phyloP scores from a whole-genome alignment of 2,329 filamentous ascomycete genomes.

The Phaeosphaeria sp. region DNA sequence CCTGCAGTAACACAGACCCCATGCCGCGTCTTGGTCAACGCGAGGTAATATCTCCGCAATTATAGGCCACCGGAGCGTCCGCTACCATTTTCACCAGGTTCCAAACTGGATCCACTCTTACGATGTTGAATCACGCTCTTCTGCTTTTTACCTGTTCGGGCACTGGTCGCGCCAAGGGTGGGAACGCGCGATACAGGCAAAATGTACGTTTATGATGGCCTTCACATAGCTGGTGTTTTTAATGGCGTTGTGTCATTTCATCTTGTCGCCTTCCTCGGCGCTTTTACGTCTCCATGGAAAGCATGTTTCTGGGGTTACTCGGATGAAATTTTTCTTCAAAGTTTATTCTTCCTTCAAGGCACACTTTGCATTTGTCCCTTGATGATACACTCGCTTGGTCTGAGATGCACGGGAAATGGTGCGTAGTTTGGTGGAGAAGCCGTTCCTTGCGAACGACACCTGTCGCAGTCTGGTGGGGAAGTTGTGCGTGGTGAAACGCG shows the following conservation, averaged over 20 bases:
- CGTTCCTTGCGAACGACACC: neutral
- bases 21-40: slow-evolving; percentile 10
- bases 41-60: slow-evolving; percentile 9
- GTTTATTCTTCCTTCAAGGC: neutral
- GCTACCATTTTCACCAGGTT: slow-evolving; percentile 4
- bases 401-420: slow-evolving; percentile 1
- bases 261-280: slow-evolving; percentile 2
- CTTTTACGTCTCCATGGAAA: neutral
- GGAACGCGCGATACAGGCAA: neutral
- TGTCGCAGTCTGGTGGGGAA: slow-evolving; percentile 1
- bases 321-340: neutral
- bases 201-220: slow-evolving; percentile 11
- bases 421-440: slow-evolving; percentile 1
- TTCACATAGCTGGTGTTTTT: slow-evolving; percentile 9
- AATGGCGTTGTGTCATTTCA: slow-evolving; percentile 7
- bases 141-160: slow-evolving; percentile 1
- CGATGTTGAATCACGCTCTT: neutral
- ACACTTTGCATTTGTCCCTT: neutral
- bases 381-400: slow-evolving; percentile 8
- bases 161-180: slow-evolving; percentile 2
- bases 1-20: slow-evolving; percentile 16
- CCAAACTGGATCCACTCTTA: slow-evolving; percentile 2
- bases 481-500: slow-evolving; percentile 8
- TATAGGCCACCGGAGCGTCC: slow-evolving; percentile 14
- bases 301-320: neutral